Percentiles rank a stretch among this genome's conserved stretches.
These are phyloP conservation scores for Phlebiopsis gigantea DNA, from an alignment of 768 basidiomycete genomes.

Conservation along the genomic window DNA sequence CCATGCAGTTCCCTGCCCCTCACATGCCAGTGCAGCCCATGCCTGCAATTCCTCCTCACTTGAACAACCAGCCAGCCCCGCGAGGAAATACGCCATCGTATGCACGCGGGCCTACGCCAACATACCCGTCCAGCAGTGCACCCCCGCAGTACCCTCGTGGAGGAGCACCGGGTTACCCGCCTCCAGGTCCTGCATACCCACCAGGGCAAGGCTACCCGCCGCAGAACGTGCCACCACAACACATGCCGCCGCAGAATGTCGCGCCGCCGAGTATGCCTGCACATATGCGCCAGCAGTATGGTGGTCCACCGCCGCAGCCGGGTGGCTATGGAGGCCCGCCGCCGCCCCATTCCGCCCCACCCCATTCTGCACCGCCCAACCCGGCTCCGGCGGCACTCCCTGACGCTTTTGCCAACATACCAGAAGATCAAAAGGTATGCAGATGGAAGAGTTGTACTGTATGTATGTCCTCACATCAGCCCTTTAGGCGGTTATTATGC, in stretches of 20 bases:
- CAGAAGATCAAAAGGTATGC: slow-evolving; percentile 63
- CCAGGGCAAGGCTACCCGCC: not conserved
- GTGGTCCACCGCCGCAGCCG: not conserved
- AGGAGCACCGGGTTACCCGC: slow-evolving; percentile 2
- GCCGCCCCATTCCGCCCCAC: too few species aligned
- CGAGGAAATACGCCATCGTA: slow-evolving; percentile 17
- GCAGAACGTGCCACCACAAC: not conserved
- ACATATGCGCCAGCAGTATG: slow-evolving; percentile 3
- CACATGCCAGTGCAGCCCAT: not conserved
- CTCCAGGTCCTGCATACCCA: slow-evolving; percentile 2
- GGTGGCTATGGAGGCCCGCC: not conserved
- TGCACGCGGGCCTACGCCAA: slow-evolving; percentile 5
- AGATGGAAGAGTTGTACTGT: slow-evolving; percentile 8
- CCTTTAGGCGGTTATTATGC: slow-evolving; percentile 64
- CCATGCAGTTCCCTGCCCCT: slow-evolving; percentile 15
- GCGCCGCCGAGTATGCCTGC: not conserved
- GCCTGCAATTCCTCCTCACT: slow-evolving; percentile 24
- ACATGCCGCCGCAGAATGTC: not conserved
- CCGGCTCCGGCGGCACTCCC: slow-evolving; percentile 28
- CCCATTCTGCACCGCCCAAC: not conserved
- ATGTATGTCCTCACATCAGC: not conserved
- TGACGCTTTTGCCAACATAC: slow-evolving; percentile 52
- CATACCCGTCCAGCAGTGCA: slow-evolving; percentile 6
- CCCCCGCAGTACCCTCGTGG: slow-evolving; percentile 9
- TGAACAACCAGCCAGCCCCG: slow-evolving; percentile 10